Base-by-base conservation (phyloP, 225 moss, liverwort and hornwort species). In the Climacium dendroides region DNA sequence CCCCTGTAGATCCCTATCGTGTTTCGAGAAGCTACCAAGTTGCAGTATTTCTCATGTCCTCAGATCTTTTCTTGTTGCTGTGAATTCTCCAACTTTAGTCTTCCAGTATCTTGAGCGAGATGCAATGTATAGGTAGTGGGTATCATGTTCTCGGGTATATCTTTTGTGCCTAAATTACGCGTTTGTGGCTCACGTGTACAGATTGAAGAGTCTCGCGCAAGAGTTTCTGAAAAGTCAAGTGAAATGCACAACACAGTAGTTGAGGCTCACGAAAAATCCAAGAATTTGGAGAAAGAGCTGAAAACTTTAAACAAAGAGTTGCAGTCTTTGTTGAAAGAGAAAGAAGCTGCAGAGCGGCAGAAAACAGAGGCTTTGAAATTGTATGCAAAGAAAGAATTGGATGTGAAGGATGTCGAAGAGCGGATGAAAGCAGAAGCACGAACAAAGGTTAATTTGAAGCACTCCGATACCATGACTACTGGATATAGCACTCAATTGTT, bases 221-320 rank as follows among this genome's bases (percentile, higher is more conserved):
- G 93, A 92, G 97, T 97, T 60, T 97, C 97, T 87, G 97, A 97
- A 83, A 97, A 96, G 90, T 97, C 97, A 18, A 93, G 89, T 79
- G 95, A 96, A 87, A 97, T 97, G 97, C 94, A 97, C 88, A 97
- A 97, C 86, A 95, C 92, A 82, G 94, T 96, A 57, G 87, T 95
- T 81, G 97, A 97, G 75, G 95, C 97, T 83, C 97, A 97, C 89
- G 96, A 97, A 57, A 90, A 97, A 89, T 84, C 93, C 75, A 97
- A 97, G 87, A 92, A 89, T 61, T 89, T 96, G 87, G 97, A 97
- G 89, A 97, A 97, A 82, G 94, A 95, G 90, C 89, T 95, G 80
- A 97, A 97, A 90, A 88, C 90, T 25, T 88, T 96, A 48, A 94
- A 90, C 85, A 96, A 95, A 91, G 97, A 96, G 80, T 91, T 95